Evolutionary conservation across 805 yeast species (phyloP).

Genomic region (Metschnikowia continentalis): DNA sequence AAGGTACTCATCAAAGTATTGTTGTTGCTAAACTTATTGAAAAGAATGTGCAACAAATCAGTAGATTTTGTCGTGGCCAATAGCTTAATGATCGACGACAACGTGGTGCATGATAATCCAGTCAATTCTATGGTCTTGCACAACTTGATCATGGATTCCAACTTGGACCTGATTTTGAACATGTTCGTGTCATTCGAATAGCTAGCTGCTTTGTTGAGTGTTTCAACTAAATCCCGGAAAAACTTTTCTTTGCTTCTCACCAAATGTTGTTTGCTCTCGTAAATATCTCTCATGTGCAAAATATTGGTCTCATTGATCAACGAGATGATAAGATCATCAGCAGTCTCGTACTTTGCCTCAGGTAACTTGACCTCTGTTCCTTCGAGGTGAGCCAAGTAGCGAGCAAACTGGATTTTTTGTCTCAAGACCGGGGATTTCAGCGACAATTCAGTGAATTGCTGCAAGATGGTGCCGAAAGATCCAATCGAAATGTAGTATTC

Average conservation of each 20-base stretch:
- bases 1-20: conserved; percentile 17
- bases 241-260: conserved; percentile 9
- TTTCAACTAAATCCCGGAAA: conserved; percentile 9
- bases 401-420: conserved; percentile 18
- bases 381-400: conserved; percentile 19
- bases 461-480: conserved; percentile 15
- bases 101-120: conserved; percentile 21
- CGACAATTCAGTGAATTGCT: conserved; percentile 16
- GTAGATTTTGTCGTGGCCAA: conserved; percentile 22
- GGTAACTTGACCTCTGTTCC: not conserved
- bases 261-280: conserved; percentile 9
- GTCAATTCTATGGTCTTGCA: conserved; percentile 20
- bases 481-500: conserved; percentile 23
- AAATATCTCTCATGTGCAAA: conserved; percentile 15
- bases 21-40: conserved; percentile 23
- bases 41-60: conserved; percentile 23
- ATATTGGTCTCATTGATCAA: conserved; percentile 12
- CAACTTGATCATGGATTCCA: conserved; percentile 22
- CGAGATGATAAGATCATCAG: conserved; percentile 7
- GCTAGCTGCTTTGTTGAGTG: conserved; percentile 17
- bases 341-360: not conserved
- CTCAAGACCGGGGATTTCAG: conserved; percentile 14
- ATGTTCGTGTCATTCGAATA: conserved; percentile 1
- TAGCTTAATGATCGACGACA: conserved; percentile 23
- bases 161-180: conserved; percentile 13